A percentile compares a stretch with the other conserved stretches of the same genome.
phyloP scores from a whole-genome alignment of 208 protist species.

The Porcisia deanei region DNA sequence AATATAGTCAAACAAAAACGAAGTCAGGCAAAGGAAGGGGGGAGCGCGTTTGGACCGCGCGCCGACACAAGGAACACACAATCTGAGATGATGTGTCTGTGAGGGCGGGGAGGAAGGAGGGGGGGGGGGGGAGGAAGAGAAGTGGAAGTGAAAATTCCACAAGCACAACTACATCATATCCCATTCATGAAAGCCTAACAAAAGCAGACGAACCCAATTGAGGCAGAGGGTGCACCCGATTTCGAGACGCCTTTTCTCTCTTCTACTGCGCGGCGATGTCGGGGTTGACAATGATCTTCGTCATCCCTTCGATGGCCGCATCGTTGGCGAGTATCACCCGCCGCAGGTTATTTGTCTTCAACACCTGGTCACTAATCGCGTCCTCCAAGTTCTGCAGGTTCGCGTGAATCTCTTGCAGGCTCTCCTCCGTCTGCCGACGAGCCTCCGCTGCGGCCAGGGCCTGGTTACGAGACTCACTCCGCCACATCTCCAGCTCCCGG shows the following conservation, averaged over 20 bases:
- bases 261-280: constrained; percentile 43
- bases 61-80: too few species aligned
- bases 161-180: too few species aligned
- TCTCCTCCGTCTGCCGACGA: constrained; percentile 79
- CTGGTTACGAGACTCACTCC: constrained; percentile 83
- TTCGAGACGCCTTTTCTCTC: background rate
- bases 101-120: too few species aligned
- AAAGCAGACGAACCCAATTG: background rate
- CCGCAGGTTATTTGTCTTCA: constrained; percentile 84
- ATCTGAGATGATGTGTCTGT: too few species aligned
- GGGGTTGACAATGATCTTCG: constrained; percentile 81
- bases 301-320: constrained; percentile 75
- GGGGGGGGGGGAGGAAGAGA: too few species aligned
- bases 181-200: background rate
- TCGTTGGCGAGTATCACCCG: constrained; percentile 83
- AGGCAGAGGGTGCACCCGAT: background rate
- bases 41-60: too few species aligned
- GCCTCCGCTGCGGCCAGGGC: constrained; percentile 78
- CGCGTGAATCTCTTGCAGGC: constrained; percentile 77
- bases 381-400: constrained; percentile 87
- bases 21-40: too few species aligned
- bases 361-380: constrained; percentile 85
- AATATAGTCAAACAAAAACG: too few species aligned
- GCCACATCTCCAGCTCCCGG: constrained; percentile 90
- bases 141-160: too few species aligned